Evolutionary conservation across 164 flowering plant species (phyloP), one percentile per base, ranked within the genome.

Genomic region (Chimonanthus praecox): DNA sequence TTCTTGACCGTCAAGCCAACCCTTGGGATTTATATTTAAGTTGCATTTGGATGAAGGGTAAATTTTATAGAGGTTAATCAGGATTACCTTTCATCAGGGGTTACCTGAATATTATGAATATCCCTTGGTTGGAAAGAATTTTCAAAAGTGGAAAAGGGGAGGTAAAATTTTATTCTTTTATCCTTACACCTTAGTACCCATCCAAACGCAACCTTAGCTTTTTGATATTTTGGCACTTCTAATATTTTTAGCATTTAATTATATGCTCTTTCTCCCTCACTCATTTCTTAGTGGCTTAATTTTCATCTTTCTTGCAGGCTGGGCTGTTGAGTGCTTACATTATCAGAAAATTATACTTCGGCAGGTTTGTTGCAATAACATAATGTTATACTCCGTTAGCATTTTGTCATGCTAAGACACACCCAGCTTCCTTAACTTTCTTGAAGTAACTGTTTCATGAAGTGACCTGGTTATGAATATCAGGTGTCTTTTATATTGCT

Each of bases 241-340:
- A 13, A 58, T 58, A 10, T 58, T 5, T n/a, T 10, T 58, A n/a
- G 16, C 4, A 4, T 58, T 13, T 13, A 58, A 58, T 62, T 62
- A 33, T 62, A 18, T 62, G 13, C n/a, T 66, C 48, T 44, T 6
- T 54, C 60, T 54, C 60, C 15, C 60, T 54, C 60, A 10, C 60
- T 9, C n/a, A 2, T 5, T 8, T 3, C n/a, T 0, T 11, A 54
- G 60, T 54, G 16, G 47, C 5, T 43, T 66, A 48, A 13, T 11
- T 66, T 13, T 4, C 13, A 63, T 66, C 68, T 78, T 47, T 62
- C 49, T 64, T 85, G 80, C 91, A 94, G 98, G 74, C 86, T 81
- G 98, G 98, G 66, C 83, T 94, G 69, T 83, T 94, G 13, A 90
- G 98, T 80, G 97, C 98, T 21, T 92, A 84, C 73, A 78, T 88